Conservation (phyloP, 2,329 filamentous ascomycete genomes). For the Arthrobotrys sinensis region DNA sequence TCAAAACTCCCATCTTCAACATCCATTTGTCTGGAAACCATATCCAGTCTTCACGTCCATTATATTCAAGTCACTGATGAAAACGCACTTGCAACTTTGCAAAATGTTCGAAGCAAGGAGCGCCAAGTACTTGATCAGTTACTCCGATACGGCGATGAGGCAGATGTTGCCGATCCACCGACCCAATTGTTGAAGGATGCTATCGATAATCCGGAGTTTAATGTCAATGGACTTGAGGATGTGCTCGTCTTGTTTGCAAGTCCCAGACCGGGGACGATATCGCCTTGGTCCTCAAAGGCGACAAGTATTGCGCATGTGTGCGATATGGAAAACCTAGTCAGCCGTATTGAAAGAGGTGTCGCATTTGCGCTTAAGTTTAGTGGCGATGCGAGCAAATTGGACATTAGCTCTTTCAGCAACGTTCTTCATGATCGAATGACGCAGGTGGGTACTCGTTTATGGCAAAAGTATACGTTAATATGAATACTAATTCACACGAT, state of each 20-base stretch:
- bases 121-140: constrained; percentile 73
- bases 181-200: constrained; percentile 69
- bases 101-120: constrained; percentile 67
- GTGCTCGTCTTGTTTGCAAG: constrained; percentile 78
- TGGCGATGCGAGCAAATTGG: constrained; percentile 69
- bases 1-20: constrained; percentile 64
- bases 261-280: constrained; percentile 85
- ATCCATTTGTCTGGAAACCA: constrained; percentile 67
- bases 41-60: constrained; percentile 75
- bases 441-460: constrained; percentile 56
- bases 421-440: constrained; percentile 95
- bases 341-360: constrained; percentile 89
- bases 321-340: constrained; percentile 78
- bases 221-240: constrained; percentile 65
- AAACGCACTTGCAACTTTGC: constrained; percentile 66
- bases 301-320: constrained; percentile 95
- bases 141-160: constrained; percentile 74
- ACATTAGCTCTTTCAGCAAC: constrained; percentile 75
- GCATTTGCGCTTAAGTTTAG: constrained; percentile 79
- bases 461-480: neutral
- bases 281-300: constrained; percentile 97
- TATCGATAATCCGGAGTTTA: constrained; percentile 71
- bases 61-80: constrained; percentile 75
- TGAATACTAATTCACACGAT: neutral
- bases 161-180: constrained; percentile 66